Conservation (phyloP, 2,329 filamentous ascomycete species). For the Ophiosphaerella herpotricha region DNA sequence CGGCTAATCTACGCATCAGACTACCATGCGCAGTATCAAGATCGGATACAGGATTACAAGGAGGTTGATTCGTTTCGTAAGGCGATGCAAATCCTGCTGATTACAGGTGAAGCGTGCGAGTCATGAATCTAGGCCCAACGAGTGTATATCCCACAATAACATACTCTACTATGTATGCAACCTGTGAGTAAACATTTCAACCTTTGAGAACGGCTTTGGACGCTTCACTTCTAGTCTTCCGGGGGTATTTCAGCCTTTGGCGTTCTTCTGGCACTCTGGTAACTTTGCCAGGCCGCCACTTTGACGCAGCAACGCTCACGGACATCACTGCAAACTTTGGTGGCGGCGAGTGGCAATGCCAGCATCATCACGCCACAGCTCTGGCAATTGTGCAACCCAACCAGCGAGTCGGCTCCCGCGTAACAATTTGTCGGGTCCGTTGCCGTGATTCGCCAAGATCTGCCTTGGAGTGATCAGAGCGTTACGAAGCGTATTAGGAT, state of each 20-base stretch:
- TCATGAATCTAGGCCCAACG: slow-evolving; percentile 12
- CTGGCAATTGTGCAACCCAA: slow-evolving; percentile 8
- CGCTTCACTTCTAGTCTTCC: slow-evolving; percentile 6
- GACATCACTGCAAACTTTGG: slow-evolving; percentile 18
- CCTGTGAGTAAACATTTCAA: slow-evolving; percentile 9
- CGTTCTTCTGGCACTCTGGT: slow-evolving; percentile 3
- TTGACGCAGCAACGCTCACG: slow-evolving; percentile 9
- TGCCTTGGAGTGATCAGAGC: slow-evolving; percentile 29
- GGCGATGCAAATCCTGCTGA: too few relatives aligned
- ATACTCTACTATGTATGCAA: background rate
- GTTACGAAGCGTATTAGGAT: slow-evolving; percentile 19
- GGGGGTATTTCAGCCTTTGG: slow-evolving; percentile 6
- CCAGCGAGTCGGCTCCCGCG: slow-evolving; percentile 18
- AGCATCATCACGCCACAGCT: slow-evolving; percentile 14
- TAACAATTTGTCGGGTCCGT: slow-evolving; percentile 18
- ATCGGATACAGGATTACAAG: background rate
- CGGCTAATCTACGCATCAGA: too few relatives aligned
- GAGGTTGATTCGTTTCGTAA: too few relatives aligned
- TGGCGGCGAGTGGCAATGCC: slow-evolving; percentile 18
- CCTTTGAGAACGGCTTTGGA: slow-evolving; percentile 14
- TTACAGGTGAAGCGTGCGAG: slow-evolving; percentile 11
- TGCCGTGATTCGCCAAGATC: slow-evolving; percentile 19
- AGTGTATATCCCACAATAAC: background rate
- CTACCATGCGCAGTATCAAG: background rate
- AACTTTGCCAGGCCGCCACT: slow-evolving; percentile 5